These are phyloP conservation scores for Penicillium paneum DNA, from an alignment of 2,329 filamentous ascomycete genomes.

Conservation along the genomic window DNA sequence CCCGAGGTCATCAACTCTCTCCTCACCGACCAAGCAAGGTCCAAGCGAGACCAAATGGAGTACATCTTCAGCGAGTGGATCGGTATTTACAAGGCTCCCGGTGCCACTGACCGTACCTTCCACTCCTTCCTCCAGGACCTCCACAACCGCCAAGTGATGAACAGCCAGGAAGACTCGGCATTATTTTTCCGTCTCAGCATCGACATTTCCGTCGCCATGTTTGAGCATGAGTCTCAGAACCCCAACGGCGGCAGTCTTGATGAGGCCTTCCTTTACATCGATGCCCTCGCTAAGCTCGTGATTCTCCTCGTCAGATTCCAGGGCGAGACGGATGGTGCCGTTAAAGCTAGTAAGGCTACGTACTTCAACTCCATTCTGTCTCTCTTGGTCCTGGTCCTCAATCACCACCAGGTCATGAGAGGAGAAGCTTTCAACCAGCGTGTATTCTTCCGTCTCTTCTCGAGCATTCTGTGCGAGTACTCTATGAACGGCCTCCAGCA, in stretches of 20 bases:
- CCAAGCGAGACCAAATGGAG: slow-evolving; percentile 78
- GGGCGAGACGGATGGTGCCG: slow-evolving; percentile 57
- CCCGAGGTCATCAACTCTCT: slow-evolving; percentile 55
- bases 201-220: slow-evolving; percentile 73
- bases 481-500: slow-evolving; percentile 58
- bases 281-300: slow-evolving; percentile 79
- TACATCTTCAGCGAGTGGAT: slow-evolving; percentile 98
- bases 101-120: slow-evolving; percentile 68
- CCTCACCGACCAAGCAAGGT: slow-evolving; percentile 55
- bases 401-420: slow-evolving; percentile 77
- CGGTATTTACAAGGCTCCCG: slow-evolving; percentile 72
- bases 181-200: slow-evolving; percentile 77
- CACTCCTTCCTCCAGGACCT: slow-evolving; percentile 80
- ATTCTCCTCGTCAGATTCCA: slow-evolving; percentile 72
- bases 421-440: slow-evolving; percentile 81
- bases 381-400: slow-evolving; percentile 75
- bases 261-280: slow-evolving; percentile 63
- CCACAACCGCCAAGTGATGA: slow-evolving; percentile 69
- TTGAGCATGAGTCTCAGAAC: slow-evolving; percentile 66
- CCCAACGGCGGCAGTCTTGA: slow-evolving; percentile 61
- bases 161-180: slow-evolving; percentile 70
- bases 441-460: slow-evolving; percentile 88
- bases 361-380: slow-evolving; percentile 77
- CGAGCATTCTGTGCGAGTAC: slow-evolving; percentile 75
- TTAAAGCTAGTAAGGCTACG: slow-evolving; percentile 61